Conservation (phyloP, 768 basidiomycete species). For the Floccularia luteovirens region DNA sequence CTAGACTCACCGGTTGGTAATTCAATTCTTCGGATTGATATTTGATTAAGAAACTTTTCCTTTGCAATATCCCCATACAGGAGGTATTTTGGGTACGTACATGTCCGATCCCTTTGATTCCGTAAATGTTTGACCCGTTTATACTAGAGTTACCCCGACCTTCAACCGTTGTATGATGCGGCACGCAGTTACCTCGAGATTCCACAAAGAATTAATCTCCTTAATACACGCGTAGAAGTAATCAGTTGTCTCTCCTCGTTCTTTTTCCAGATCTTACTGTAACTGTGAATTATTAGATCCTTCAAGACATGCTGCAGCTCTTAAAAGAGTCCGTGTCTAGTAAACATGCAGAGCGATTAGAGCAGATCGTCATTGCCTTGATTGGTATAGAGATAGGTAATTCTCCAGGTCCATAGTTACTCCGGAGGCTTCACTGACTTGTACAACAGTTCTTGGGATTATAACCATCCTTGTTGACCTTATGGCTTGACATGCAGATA, state of each 20-base stretch:
- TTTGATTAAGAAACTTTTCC: slow-evolving; percentile 6
- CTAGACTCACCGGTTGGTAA: slow-evolving; percentile 82
- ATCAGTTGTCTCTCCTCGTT: too few relatives aligned
- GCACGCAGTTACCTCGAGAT: slow-evolving; percentile 93
- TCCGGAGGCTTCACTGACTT: slow-evolving; percentile 3
- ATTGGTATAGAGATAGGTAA: slow-evolving; percentile 84
- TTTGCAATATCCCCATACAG: slow-evolving; percentile 33
- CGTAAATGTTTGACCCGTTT: slow-evolving; percentile 1
- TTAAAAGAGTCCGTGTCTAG: slow-evolving; percentile 93
- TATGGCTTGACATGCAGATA: slow-evolving; percentile 24
- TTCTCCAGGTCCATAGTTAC: slow-evolving; percentile 11
- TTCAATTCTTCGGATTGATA: slow-evolving; percentile 6
- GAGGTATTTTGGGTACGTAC: slow-evolving; percentile 87
- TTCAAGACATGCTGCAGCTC: slow-evolving; percentile 95
- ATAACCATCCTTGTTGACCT: slow-evolving; percentile 87
- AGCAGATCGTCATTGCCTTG: slow-evolving; percentile 87
- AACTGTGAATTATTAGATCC: slow-evolving; percentile 41
- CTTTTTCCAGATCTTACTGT: slow-evolving; percentile 6
- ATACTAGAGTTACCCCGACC: slow-evolving; percentile 80
- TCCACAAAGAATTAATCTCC: slow-evolving; percentile 84
- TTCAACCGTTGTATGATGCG: slow-evolving; percentile 92
- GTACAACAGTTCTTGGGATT: slow-evolving; percentile 67
- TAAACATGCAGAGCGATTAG: slow-evolving; percentile 83
- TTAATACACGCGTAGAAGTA: slow-evolving; percentile 92
- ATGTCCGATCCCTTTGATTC: background rate